These are phyloP conservation scores for Stephania japonica DNA, from an alignment of 164 flowering plant species.

Conservation along the genomic window DNA sequence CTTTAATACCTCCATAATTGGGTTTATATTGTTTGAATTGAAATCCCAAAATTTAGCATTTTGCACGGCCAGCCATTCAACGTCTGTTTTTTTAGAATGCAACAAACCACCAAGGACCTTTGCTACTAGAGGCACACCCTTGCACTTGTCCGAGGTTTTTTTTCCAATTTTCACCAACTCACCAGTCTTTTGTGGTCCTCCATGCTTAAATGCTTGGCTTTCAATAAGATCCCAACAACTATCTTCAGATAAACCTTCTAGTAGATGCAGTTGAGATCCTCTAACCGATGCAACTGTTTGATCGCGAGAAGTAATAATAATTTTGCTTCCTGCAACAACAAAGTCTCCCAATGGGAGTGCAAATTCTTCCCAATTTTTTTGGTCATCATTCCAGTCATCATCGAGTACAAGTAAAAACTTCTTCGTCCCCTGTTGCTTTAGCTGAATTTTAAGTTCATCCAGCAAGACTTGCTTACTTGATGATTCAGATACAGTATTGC, in stretches of 20 bases:
- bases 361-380: background rate
- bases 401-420: background rate
- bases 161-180: background rate
- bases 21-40: background rate
- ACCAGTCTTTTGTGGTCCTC: background rate
- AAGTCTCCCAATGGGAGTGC: background rate
- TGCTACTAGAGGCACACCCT: conserved; percentile 6
- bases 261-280: no score
- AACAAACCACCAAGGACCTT: background rate
- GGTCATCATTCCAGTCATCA: conserved; percentile 4
- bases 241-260: background rate
- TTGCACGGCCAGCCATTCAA: background rate
- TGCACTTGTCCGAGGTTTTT: conserved; percentile 1
- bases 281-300: no score
- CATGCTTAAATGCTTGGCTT: background rate
- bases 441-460: no score
- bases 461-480: background rate
- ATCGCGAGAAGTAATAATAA: no score
- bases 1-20: background rate
- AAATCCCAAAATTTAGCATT: conserved; percentile 6
- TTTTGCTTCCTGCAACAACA: background rate
- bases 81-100: conserved; percentile 1
- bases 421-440: conserved; percentile 1
- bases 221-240: conserved; percentile 6
- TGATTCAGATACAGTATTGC: background rate